Base-by-base conservation (phyloP, 768 basidiomycete species). In the Neoboletus subvelutipes region DNA sequence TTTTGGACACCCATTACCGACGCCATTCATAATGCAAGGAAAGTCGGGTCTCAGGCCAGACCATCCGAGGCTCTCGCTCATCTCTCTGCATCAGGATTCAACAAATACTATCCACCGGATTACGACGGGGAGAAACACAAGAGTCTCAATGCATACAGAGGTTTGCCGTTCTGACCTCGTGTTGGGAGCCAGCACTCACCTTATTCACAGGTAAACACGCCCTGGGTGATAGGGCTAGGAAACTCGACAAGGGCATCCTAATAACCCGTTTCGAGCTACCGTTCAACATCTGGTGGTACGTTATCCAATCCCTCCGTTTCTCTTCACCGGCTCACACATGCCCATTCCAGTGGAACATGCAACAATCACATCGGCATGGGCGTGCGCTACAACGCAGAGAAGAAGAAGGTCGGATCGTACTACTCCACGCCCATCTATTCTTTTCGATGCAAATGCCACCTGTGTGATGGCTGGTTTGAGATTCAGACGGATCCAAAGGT, bases 381-480 rank as follows among this genome's bases (percentile, higher is more conserved):
- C 24, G 97, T 99, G 2, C 90, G 97, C n/a, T 99, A 98, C 78
- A 99, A 99, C 63, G 97, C 97, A 0, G 95, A 98, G 74, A 99
- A 99, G 83, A 90, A 90, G 78, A 98, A 96, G 73, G 83, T 98
- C 34, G 97, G 97, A 15, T 85, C 83, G 56, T 99, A 99, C 74
- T 94, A 89, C 69, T 92, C 92, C 7, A 98, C 95, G 0, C 91
- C 94, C 11, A 98, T 99, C 53, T 98, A 78, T 69, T 90, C 88
- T 7, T 99, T 99, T 72, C 83, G 94, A 45, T 98, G 97, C 75
- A 99, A 99, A 81, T 99, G 96, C 67, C 95, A 98, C 71, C 75
- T 98, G 1, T 98, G 97, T 68, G 85, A 86, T 61, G 87, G 87
- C n/a, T 96, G 94, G 94, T 98, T 98, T 62, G 95, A 97, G 76